These are phyloP conservation scores for Croton laevigatus DNA, from an alignment of 441 rosid species.

Conservation along the genomic window DNA sequence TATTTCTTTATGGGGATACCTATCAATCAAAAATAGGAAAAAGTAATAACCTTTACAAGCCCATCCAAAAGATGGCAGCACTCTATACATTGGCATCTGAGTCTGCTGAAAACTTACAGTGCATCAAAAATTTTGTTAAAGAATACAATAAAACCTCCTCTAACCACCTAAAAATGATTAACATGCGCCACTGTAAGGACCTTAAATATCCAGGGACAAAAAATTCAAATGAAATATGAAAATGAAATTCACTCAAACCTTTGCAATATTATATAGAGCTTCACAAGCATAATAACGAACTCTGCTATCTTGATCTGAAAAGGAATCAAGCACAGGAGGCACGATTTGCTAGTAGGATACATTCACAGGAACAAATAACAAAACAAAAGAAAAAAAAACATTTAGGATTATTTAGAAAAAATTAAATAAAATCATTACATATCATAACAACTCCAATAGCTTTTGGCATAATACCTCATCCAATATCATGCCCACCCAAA, in stretches of 20 bases:
- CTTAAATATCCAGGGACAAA: neutral
- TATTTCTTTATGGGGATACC: constrained; percentile 16
- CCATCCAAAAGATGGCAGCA: constrained; percentile 99
- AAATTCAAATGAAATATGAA: neutral
- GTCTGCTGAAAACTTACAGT: constrained; percentile 95
- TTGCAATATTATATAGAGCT: constrained; percentile 98
- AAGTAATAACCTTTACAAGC: constrained; percentile 78
- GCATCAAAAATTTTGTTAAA: constrained; percentile 98
- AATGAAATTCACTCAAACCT: constrained; percentile 44
- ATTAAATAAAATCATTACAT: too few relatives aligned
- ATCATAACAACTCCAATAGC: neutral
- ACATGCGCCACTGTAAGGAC: constrained; percentile 20
- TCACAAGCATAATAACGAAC: constrained; percentile 99
- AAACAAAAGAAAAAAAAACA: neutral
- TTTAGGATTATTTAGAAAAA: neutral
- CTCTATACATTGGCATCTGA: constrained; percentile 98
- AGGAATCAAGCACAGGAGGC: constrained; percentile 89
- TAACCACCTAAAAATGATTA: constrained; percentile 71
- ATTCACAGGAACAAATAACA: constrained; percentile 24
- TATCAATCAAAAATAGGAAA: constrained; percentile 11
- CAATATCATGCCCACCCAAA: too few relatives aligned
- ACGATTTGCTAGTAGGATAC: constrained; percentile 78
- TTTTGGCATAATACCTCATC: too few relatives aligned
- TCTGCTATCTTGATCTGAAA: constrained; percentile 97
- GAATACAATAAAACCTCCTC: constrained; percentile 96